Base-by-base conservation (phyloP, 768 basidiomycete genomes). In the Collybia mongolica region DNA sequence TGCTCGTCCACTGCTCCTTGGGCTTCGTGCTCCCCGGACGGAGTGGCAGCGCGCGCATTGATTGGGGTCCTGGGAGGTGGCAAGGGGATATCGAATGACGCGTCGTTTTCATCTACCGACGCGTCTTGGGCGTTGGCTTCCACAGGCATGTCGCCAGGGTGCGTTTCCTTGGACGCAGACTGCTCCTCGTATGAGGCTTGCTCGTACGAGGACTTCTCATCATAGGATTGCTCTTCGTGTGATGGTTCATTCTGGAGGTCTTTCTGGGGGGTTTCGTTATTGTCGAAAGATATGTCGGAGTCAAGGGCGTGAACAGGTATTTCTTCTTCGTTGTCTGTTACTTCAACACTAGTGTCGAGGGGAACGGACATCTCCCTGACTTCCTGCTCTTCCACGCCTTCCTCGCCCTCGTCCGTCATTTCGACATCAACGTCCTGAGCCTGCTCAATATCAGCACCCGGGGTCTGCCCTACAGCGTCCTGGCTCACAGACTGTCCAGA, bases 371-470 rank as follows among this genome's bases (percentile, higher is more conserved):
- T 64, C 40, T 53, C 54, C 32, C 53, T 51, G 38, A 66, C 65
- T 46, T 71, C 67, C 23, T 32, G 26, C 35, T 61, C 65, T 37
- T 67, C 64, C 28, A 51, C 26, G 29, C 42, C 52, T 37, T 60
- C 63, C n/a, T 63, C 67, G 20, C 59, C 62, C 28, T 61, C 55
- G 15, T 62, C 55, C 43, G 68, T 61, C 19, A 49, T 61, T 32
- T 65, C 69, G 29, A 54, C 39, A 14, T 53, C 58, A 32, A 42
- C 59, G 28, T 55, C 55, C 29, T 54, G 62, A 39, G 53, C 48
- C 36, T 28, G 54, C 29, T 54, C 53, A 37, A 57, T 56, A 20
- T 61, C 59, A 14, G 12, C 50, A 9, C 50, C 51, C 6, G 32
- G 11, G 14, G 32, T 12, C 14, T 14, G 32, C 32, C 14, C 9